Evolutionary conservation across 345 rosid species (phyloP).

Genomic region (Microthlaspi erraticum): DNA sequence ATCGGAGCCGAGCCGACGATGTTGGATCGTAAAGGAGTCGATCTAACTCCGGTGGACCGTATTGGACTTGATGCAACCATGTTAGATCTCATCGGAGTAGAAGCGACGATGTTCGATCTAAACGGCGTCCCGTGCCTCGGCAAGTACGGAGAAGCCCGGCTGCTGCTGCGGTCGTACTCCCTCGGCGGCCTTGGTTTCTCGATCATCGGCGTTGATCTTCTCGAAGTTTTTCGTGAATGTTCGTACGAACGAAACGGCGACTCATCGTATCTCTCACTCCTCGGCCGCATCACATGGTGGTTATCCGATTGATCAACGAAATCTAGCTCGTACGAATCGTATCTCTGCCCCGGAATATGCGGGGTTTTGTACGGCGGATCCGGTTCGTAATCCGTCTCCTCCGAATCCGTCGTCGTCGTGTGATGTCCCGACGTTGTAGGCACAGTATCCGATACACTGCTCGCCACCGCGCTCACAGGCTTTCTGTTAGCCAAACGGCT

Average conservation of each 20-base stretch:
- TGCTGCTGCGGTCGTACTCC: conserved; percentile 24
- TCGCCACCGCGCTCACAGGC: conserved; percentile 34
- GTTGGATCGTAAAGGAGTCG: conserved; percentile 38
- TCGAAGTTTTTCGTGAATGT: conserved; percentile 39
- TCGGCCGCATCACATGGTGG: background rate
- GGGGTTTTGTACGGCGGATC: conserved; percentile 32
- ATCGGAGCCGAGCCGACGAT: conserved; percentile 43
- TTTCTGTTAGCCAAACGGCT: conserved; percentile 37
- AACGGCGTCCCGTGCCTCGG: conserved; percentile 44
- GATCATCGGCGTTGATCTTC: conserved; percentile 27
- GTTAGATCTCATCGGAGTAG: conserved; percentile 44
- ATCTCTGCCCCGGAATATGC: conserved; percentile 14
- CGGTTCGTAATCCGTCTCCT: conserved; percentile 8
- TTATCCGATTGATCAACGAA: conserved; percentile 7
- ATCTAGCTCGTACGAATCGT: conserved; percentile 24
- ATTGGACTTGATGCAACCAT: conserved; percentile 36
- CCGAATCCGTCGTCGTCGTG: conserved; percentile 28
- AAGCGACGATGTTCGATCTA: conserved; percentile 39
- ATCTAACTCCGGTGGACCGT: conserved; percentile 29
- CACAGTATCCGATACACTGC: conserved; percentile 30
- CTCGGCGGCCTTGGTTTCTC: conserved; percentile 34
- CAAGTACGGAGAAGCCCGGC: conserved; percentile 40
- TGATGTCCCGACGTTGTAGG: conserved; percentile 43
- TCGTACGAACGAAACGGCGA: conserved; percentile 28
- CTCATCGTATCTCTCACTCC: conserved; percentile 12